Evolutionary conservation across 2,329 filamentous ascomycete genomes (phyloP).

Genomic region (Lizonia empirigonia): DNA sequence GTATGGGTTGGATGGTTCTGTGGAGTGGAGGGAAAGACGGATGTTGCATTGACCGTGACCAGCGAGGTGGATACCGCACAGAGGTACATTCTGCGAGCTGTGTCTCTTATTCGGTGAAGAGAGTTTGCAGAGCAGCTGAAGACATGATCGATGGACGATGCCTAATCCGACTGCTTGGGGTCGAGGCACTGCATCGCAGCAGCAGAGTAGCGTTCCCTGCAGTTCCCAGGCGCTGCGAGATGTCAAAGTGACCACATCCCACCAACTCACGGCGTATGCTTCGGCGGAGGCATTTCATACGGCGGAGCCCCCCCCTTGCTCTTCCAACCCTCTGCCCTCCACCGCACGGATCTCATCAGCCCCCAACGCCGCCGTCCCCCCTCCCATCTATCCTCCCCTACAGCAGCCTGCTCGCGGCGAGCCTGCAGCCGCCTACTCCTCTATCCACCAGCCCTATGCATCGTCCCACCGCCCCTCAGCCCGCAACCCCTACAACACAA

Average conservation of each 20-base stretch:
- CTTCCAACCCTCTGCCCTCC: neutral
- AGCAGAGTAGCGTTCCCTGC: no score
- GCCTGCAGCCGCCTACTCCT: slow-evolving; percentile 2
- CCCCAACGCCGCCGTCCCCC: neutral
- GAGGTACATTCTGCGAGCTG: no score
- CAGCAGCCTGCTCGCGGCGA: neutral
- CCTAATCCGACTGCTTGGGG: neutral
- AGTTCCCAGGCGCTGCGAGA: no score
- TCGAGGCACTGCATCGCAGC: no score
- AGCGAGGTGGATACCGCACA: no score
- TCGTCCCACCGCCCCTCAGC: neutral
- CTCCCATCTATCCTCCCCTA: neutral
- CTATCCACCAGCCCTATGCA: neutral
- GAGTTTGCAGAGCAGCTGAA: neutral
- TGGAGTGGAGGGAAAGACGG: no score
- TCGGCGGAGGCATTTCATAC: slow-evolving; percentile 15
- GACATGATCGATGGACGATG: neutral
- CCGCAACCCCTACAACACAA: slow-evolving; percentile 1
- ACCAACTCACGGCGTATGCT: slow-evolving; percentile 15
- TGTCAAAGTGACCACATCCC: no score
- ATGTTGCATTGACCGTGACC: neutral
- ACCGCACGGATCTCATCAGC: slow-evolving; percentile 1
- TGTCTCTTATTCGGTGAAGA: no score
- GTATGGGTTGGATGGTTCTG: no score
- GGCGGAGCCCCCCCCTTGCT: neutral